Base-by-base conservation (phyloP, 78 protist genomes). In the Tieghemostelium lacteum region DNA sequence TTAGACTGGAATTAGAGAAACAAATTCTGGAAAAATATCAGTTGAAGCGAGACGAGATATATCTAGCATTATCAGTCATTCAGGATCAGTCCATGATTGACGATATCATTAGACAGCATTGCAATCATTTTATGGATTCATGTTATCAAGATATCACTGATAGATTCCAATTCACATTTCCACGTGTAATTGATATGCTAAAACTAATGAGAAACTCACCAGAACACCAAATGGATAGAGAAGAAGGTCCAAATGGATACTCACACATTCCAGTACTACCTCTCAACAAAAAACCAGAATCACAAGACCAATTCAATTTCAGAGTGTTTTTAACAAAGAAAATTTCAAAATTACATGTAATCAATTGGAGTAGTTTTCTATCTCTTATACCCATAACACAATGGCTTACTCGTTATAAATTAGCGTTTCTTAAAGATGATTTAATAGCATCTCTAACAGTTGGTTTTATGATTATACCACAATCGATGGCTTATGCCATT, bases 401-500 rank as follows among this genome's bases (percentile, higher is more conserved):
- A 50, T 71, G 77, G 77, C 22, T 71, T 33, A 60, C 77, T n/a
- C 40, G 14, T 29, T 75, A 77, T 58, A 36, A 83, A 57, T 20
- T 66, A 54, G 5, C 20, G 12, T 83, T 63, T 83, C 29, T 83
- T 22, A 83, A 83, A 28, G 91, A 83, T 75, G 97, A 94, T 85
- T 37, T 87, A 5, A 31, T 77, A 5, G 73, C 97, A 36, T 89
- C 95, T 1, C 24, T 95, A 33, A 95, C 97, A 0, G 85, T 93
- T 8, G 97, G 77, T 28, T 83, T 86, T 39, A 60, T 93, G 95
- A 24, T 87, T 16, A 61, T 93, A 7, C 92, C 92, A 22, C 92
- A 93, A 57, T 83, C 94, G 0, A 75, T 95, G 93, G 88, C 97
- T 1, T 95, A 93, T 50, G 92, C 95, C 22, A 69, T 78, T 37